phyloP scores from a whole-genome alignment of 2,329 filamentous ascomycete genomes.

The Microcyclospora tardicrescens region DNA sequence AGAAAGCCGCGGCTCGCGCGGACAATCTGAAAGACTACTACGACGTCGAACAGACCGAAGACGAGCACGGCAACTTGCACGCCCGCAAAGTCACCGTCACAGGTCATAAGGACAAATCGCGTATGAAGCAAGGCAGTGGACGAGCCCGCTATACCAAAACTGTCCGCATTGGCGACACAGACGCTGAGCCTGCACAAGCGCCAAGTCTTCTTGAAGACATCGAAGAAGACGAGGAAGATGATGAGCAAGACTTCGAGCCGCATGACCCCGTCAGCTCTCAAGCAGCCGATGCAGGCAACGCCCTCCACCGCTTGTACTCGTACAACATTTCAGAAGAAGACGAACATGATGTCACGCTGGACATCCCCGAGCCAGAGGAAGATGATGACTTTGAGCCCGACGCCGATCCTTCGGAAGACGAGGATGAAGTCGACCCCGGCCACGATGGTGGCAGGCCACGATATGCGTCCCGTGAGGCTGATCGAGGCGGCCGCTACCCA shows the following conservation, averaged over 20 bases:
- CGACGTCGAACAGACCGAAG: conserved; percentile 11
- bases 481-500: too few relatives aligned
- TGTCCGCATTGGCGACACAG: not conserved
- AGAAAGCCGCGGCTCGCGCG: conserved; percentile 13
- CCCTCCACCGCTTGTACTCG: conserved; percentile 4
- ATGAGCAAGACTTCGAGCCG: not conserved
- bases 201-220: not conserved
- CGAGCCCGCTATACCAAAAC: conserved; percentile 1
- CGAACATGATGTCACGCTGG: not conserved
- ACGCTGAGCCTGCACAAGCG: not conserved
- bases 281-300: not conserved
- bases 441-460: not conserved
- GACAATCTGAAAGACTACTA: conserved; percentile 10
- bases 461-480: too few relatives aligned
- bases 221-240: not conserved
- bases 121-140: conserved; percentile 1
- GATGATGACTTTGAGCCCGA: conserved; percentile 9
- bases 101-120: conserved; percentile 1
- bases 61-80: conserved; percentile 10
- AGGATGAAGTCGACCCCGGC: conserved; percentile 3
- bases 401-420: conserved; percentile 2
- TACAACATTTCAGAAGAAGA: conserved; percentile 6
- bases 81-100: conserved; percentile 5
- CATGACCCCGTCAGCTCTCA: not conserved
- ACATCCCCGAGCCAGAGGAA: conserved; percentile 1